Conservation (phyloP, 257 asterid genomes). For the Nicotiana obtusifolia region DNA sequence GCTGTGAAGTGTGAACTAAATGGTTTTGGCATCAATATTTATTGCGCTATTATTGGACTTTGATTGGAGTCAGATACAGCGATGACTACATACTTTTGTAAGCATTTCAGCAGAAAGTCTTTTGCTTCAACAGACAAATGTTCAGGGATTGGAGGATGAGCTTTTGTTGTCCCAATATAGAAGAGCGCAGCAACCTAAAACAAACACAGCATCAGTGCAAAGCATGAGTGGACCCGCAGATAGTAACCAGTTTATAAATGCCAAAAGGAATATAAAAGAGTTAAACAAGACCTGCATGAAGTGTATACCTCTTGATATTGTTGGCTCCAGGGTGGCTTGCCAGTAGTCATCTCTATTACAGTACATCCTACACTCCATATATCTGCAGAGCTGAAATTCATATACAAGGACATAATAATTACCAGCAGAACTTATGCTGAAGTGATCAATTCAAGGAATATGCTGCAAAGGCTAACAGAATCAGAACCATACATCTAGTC, state of each 20-base stretch:
- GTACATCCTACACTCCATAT: constrained; percentile 99
- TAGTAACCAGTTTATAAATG: not conserved
- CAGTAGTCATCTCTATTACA: constrained; percentile 98
- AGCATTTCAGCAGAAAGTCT: constrained; percentile 83
- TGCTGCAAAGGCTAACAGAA: not conserved
- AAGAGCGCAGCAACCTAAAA: constrained; percentile 95
- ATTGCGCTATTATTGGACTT: not conserved
- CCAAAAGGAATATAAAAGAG: not conserved
- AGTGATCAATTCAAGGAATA: not conserved
- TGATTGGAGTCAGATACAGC: not conserved
- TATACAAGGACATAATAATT: not conserved
- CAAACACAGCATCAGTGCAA: not conserved
- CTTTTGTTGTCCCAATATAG: constrained; percentile 93
- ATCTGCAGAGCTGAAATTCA: constrained; percentile 75
- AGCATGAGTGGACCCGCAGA: not conserved
- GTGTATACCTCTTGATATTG: constrained; percentile 71
- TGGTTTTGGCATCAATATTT: not conserved
- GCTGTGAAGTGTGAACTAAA: not conserved
- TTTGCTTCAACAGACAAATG: constrained; percentile 86
- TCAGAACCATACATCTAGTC: not conserved
- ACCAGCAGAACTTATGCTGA: not conserved
- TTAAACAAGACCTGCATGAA: not conserved
- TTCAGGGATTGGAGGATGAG: constrained; percentile 99
- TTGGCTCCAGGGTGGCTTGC: constrained; percentile 99
- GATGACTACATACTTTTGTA: constrained; percentile 62